Percentiles rank a stretch among this genome's conserved stretches.
These are phyloP conservation scores for Malus hybrid DNA, from an alignment of 331 rosid genomes.

Conservation along the genomic window DNA sequence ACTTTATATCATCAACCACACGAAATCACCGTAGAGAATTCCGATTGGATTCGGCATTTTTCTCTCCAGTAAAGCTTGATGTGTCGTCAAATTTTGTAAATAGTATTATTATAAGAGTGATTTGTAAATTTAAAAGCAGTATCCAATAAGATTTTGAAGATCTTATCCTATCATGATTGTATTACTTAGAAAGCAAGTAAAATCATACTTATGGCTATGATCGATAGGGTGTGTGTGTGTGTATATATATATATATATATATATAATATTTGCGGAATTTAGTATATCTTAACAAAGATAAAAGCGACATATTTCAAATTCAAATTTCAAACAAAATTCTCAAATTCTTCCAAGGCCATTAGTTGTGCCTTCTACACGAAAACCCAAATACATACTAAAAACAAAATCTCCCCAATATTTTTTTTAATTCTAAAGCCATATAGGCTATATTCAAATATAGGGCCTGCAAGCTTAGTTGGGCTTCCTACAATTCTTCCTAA, in stretches of 20 bases:
- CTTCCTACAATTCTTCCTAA: constrained; percentile 70
- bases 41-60: constrained; percentile 52
- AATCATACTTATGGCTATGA: no score
- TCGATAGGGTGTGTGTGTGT: no score
- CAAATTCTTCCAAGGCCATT: background rate
- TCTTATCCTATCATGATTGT: no score
- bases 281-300: background rate
- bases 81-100: constrained; percentile 51
- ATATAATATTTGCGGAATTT: background rate
- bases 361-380: no score
- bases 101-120: no score
- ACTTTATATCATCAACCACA: constrained; percentile 64
- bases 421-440: background rate
- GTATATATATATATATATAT: no score
- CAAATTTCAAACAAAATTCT: background rate
- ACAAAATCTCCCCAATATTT: background rate
- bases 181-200: no score
- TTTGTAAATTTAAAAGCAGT: no score
- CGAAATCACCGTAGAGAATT: constrained; percentile 75
- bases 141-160: no score
- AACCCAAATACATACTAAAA: no score
- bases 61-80: constrained; percentile 61
- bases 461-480: constrained; percentile 20
- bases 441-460: background rate
- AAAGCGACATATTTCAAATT: background rate